Percentiles rank a stretch among this genome's conserved stretches.
Conservation (phyloP, 805 yeast species). For the Metschnikowia proteae region DNA sequence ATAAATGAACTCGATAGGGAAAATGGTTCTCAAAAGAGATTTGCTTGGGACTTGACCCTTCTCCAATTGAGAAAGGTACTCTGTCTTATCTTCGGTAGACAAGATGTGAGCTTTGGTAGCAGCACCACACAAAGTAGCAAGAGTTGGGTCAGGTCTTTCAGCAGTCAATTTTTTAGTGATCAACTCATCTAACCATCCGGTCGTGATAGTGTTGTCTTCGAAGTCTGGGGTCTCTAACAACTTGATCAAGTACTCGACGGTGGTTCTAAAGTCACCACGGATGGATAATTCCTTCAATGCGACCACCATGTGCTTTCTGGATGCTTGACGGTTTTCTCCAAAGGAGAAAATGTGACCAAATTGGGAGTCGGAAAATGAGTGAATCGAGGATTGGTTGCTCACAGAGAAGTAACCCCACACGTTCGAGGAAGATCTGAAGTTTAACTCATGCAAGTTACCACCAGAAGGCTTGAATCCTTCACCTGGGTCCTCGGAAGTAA, state of each 20-base stretch:
- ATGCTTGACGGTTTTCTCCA: slow-evolving; percentile 97
- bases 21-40: slow-evolving; percentile 76
- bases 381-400: slow-evolving; percentile 93
- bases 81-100: slow-evolving; percentile 63
- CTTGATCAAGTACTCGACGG: slow-evolving; percentile 94
- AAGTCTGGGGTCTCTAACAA: slow-evolving; percentile 94
- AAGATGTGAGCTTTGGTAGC: slow-evolving; percentile 89
- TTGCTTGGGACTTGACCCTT: slow-evolving; percentile 94
- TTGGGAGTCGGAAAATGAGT: slow-evolving; percentile 96
- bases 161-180: slow-evolving; percentile 92
- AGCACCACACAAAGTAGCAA: slow-evolving; percentile 97
- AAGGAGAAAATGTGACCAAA: slow-evolving; percentile 99
- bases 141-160: slow-evolving; percentile 87
- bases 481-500: slow-evolving; percentile 98
- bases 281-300: slow-evolving; percentile 94
- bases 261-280: slow-evolving; percentile 97
- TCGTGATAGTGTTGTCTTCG: slow-evolving; percentile 93
- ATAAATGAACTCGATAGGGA: slow-evolving; percentile 91
- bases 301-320: slow-evolving; percentile 98
- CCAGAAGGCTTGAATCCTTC: slow-evolving; percentile 99
- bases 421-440: slow-evolving; percentile 93
- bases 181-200: slow-evolving; percentile 98
- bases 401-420: slow-evolving; percentile 99
- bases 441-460: slow-evolving; percentile 93
- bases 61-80: slow-evolving; percentile 74